Base-by-base conservation (phyloP, 2,329 filamentous ascomycete genomes). In the Pseudogymnoascus sp. region DNA sequence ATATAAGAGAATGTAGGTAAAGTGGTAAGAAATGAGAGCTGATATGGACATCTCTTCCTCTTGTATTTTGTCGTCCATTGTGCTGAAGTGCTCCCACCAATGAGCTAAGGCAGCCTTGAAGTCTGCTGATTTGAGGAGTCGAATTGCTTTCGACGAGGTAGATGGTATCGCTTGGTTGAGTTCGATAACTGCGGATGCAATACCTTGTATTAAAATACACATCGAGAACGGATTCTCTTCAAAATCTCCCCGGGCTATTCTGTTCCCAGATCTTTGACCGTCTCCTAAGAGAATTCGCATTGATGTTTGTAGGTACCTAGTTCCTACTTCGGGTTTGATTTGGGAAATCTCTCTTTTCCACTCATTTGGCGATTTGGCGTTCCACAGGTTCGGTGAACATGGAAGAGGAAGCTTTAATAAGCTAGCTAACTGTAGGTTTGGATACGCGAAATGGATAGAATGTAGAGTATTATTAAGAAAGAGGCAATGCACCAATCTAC, bases 251-350 rank as follows among this genome's bases (percentile, higher is more conserved):
- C 8, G 38, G 38, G 19, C 38, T 39, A 39, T 19, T 39, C 16
- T 39, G 16, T 39, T 39, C 3, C 16, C n/a, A n/a, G 38, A 39
- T 19, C n/a, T 39, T 39, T 39, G 38, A 19, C 7, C 8, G 38
- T 39, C 38, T 39, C 38, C 38, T 19, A 39, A 39, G 4, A 39
- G 38, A 7, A 39, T 39, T 19, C 38, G n/a, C 16, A 39, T 39
- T 39, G n/a, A 5, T 39, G 38, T 39, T 19, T 39, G 38, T 39
- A 67, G 59, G 35, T 65, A 64, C n/a, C 58, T 64, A 14, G 65
- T 65, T n/a, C 65, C 65, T 36, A 64, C 65, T 62, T 66, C 62
- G 3, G 65, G 65, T 55, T 64, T 52, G 23, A 67, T 67, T 62
- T 63, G 55, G 38, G n/a, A 39, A 39, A 39, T 9, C 38, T 39